Evolutionary conservation across 164 flowering plant species (phyloP).

Genomic region (Kalanchoe fedtschenkoi): DNA sequence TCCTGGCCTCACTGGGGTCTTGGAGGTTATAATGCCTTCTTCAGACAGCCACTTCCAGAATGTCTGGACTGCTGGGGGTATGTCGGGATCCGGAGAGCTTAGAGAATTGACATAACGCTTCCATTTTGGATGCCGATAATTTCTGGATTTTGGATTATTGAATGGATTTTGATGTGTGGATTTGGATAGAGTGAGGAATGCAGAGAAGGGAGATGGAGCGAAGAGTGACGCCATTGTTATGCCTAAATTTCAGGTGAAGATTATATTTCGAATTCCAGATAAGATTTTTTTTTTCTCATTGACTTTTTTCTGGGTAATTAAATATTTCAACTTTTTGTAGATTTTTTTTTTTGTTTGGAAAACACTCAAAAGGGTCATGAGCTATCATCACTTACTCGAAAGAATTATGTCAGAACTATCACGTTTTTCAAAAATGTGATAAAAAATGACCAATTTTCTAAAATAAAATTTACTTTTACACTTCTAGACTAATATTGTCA

Average conservation of each 20-base stretch:
- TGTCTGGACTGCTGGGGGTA: constrained; percentile 31
- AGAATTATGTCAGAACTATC: no score
- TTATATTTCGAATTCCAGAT: not conserved
- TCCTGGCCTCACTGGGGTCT: constrained; percentile 50
- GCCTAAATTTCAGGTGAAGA: not conserved
- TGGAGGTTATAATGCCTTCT: constrained; percentile 48
- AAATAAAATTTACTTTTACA: no score
- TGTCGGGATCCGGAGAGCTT: constrained; percentile 16
- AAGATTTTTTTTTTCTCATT: not conserved
- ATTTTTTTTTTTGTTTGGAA: no score
- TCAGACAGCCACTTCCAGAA: constrained; percentile 79
- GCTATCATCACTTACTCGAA: no score
- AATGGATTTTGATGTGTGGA: constrained; percentile 15
- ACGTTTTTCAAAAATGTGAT: no score
- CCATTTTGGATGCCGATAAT: not conserved
- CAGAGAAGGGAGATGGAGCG: constrained; percentile 9
- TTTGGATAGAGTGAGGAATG: constrained; percentile 4
- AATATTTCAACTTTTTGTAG: no score
- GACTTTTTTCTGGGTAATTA: no score
- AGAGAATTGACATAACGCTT: constrained; percentile 13
- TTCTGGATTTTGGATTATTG: constrained; percentile 2
- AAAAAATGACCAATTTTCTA: no score
- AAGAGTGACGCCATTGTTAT: constrained; percentile 3
- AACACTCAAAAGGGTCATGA: no score
- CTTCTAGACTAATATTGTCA: no score